These are phyloP conservation scores for Lactarius psammicola DNA, from an alignment of 768 basidiomycete genomes.

Conservation along the genomic window DNA sequence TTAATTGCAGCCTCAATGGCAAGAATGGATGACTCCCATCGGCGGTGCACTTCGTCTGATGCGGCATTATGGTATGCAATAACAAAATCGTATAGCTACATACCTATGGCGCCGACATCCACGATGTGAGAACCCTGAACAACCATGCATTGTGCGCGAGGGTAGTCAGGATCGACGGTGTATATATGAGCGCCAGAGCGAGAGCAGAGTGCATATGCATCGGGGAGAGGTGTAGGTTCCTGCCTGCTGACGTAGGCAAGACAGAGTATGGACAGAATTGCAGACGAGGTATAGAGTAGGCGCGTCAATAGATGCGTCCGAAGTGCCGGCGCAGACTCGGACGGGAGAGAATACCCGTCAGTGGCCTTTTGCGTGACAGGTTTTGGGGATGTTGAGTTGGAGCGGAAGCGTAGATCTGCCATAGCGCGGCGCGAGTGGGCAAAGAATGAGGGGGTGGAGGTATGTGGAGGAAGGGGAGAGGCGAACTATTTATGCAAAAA, in stretches of 20 bases:
- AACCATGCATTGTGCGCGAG: slow-evolving; percentile 61
- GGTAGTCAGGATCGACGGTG: slow-evolving; percentile 57
- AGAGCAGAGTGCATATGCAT: slow-evolving; percentile 65
- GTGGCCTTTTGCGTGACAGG: slow-evolving; percentile 10
- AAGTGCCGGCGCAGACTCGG: background rate
- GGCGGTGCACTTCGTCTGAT: slow-evolving; percentile 44
- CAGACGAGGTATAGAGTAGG: slow-evolving; percentile 28
- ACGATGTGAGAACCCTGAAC: slow-evolving; percentile 50
- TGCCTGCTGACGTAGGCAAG: slow-evolving; percentile 19
- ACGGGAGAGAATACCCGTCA: background rate
- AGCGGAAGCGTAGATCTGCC: slow-evolving; percentile 29
- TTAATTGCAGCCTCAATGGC: slow-evolving; percentile 27
- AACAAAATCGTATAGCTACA: slow-evolving; percentile 30
- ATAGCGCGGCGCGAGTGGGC: slow-evolving; percentile 15
- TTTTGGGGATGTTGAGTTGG: slow-evolving; percentile 26
- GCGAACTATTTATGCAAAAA: slow-evolving; percentile 29
- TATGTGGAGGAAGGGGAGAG: slow-evolving; percentile 5
- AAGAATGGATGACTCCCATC: slow-evolving; percentile 38
- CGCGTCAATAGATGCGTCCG: slow-evolving; percentile 12
- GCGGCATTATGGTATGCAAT: slow-evolving; percentile 14
- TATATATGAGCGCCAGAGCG: slow-evolving; percentile 52
- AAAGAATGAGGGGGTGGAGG: slow-evolving; percentile 7
- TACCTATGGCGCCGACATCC: slow-evolving; percentile 57
- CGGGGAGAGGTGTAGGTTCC: slow-evolving; percentile 26
- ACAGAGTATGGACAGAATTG: slow-evolving; percentile 30